Evolutionary conservation across 2,329 filamentous ascomycete species (phyloP).

Genomic region (Rugonectria rugulosa): DNA sequence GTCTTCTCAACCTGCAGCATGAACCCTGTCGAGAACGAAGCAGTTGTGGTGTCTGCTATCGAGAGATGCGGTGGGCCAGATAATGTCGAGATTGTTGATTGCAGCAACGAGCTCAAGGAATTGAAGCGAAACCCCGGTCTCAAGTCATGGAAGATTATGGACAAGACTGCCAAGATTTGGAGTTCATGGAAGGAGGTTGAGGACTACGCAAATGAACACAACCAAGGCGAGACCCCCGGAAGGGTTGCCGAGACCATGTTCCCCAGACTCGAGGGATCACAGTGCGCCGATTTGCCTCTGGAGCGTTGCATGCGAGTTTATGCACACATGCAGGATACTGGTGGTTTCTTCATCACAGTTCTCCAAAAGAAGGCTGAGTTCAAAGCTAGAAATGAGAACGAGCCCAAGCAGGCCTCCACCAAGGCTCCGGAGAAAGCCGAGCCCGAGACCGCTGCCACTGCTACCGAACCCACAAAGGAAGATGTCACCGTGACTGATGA

Average conservation of each 20-base stretch:
- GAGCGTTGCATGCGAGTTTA: constrained; percentile 95
- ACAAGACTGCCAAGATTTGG: constrained; percentile 82
- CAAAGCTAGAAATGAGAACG: constrained; percentile 75
- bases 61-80: constrained; percentile 84
- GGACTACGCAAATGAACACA: constrained; percentile 68
- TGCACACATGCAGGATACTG: constrained; percentile 93
- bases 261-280: constrained; percentile 62
- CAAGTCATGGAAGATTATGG: constrained; percentile 88
- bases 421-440: constrained; percentile 37
- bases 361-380: constrained; percentile 92
- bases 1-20: constrained; percentile 99
- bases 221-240: constrained; percentile 62
- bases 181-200: constrained; percentile 83
- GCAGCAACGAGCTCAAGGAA: constrained; percentile 76
- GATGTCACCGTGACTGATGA: constrained; percentile 44
- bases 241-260: constrained; percentile 87
- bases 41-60: constrained; percentile 87
- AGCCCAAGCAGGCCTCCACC: constrained; percentile 47
- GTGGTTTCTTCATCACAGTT: constrained; percentile 96
- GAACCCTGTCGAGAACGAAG: constrained; percentile 98
- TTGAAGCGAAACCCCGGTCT: constrained; percentile 81
- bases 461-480: constrained; percentile 32
- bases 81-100: constrained; percentile 87
- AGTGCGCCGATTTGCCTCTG: constrained; percentile 73
- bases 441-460: constrained; percentile 14